Base-by-base conservation (phyloP, 441 rosid genomes). In the Adansonia grandidieri region DNA sequence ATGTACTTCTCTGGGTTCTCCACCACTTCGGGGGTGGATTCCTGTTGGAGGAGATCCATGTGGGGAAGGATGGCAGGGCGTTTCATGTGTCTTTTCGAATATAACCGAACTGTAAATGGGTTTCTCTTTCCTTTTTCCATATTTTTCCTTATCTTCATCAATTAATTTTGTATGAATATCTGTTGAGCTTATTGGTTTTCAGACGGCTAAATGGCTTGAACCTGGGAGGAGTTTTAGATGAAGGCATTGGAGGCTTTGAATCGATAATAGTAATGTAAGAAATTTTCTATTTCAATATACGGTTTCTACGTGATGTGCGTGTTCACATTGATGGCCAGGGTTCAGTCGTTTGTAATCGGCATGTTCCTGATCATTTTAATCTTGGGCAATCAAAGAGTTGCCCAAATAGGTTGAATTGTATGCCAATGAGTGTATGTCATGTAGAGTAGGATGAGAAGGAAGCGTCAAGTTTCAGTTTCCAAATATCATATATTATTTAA, bases 41-140 rank as follows among this genome's bases (percentile, higher is more conserved):
- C 80, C 93, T 54, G 78, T 84, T 75, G 98, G 98, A 83, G 99
- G 99, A 81, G 99, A 96, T 84, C 99, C 99, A 2, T 96, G 99
- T 83, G 88, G 88, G 64, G 96, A 93, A 54, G 61, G 71, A 63
- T 96, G 99, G 99, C 84, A 91, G 84, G 99, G 99, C 24, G 97
- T 94, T 50, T 76, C 82, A 58, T 96, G 99, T 80, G 97, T 90
- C 47, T 86, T 88, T 81, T 83, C 86, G 28, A 91, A 93, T 88
- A 88, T 96, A 66, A 92, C 98, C 0, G 88, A 86, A 77, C 69
- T 96, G 99, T 96, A 86, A 57, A 89, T 78, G 67, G 17, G 10
- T 69, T 69, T 76, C 74, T 58, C 50, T 61, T 42, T 70, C 14
- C 6, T 67, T 48, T 78, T 71, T 58, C 65, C 24, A 3, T 44